A percentile compares a stretch with the other conserved stretches of the same genome.
Conservation (phyloP, 257 asterid genomes). For the Nicotiana tomentosiformis region DNA sequence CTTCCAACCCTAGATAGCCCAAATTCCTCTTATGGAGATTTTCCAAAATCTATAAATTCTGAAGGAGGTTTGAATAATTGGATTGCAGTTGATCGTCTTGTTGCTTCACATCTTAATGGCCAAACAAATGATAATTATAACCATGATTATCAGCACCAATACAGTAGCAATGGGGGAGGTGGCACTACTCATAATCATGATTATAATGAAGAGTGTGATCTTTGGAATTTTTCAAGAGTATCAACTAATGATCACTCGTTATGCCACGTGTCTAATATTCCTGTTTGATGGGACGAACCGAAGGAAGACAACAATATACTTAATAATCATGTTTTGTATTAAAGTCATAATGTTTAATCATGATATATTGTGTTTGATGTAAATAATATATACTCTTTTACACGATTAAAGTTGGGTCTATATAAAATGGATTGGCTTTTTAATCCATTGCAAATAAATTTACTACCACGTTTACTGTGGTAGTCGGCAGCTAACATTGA, state of each 20-base stretch:
- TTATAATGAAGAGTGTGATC: not conserved
- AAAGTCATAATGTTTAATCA: constrained; percentile 1
- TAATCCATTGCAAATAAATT: not conserved
- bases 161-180: not conserved
- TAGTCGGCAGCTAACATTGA: too few relatives aligned
- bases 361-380: not conserved
- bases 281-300: not conserved
- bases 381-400: not conserved
- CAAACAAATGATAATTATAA: constrained; percentile 27
- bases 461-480: not conserved
- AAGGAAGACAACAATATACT: not conserved
- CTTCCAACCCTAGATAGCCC: constrained; percentile 60
- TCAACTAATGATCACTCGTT: constrained; percentile 54
- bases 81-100: constrained; percentile 70
- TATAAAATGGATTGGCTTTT: not conserved
- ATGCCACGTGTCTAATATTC: constrained; percentile 50
- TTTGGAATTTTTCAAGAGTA: constrained; percentile 54
- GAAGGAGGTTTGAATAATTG: constrained; percentile 37
- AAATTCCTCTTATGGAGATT: not conserved
- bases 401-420: not conserved
- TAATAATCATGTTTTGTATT: not conserved
- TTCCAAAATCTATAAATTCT: constrained; percentile 14
- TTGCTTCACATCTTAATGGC: constrained; percentile 89
- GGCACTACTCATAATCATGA: not conserved
- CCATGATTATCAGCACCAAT: constrained; percentile 25